Conservation (phyloP, 495 filamentous ascomycete genomes). For the Penicillium atrosanguineum region DNA sequence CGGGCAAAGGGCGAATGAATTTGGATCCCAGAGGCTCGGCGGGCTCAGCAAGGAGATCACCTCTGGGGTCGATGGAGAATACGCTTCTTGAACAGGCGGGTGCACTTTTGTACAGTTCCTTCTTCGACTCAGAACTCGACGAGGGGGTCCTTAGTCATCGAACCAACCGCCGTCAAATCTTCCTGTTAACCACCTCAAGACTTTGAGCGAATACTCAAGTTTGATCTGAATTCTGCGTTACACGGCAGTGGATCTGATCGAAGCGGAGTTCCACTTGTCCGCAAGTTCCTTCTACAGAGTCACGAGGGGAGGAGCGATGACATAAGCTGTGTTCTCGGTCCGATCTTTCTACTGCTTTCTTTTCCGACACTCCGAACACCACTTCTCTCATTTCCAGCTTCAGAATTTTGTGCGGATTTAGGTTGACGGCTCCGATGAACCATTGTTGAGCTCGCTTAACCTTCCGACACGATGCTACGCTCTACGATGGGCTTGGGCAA, state of each 20-base stretch:
- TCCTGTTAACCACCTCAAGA: conserved; percentile 2
- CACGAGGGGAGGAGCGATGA: conserved; percentile 11
- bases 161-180: conserved; percentile 14
- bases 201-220: neutral
- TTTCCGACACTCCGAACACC: neutral
- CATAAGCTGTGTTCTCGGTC: conserved; percentile 15
- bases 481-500: conserved; percentile 30
- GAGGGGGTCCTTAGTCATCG: conserved; percentile 30
- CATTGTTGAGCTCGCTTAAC: neutral
- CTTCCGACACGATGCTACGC: conserved; percentile 31
- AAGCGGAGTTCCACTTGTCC: conserved; percentile 6
- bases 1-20: conserved; percentile 4
- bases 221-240: neutral
- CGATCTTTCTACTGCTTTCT: conserved; percentile 2
- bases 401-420: neutral
- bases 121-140: conserved; percentile 32
- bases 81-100: conserved; percentile 8
- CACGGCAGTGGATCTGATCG: neutral
- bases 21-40: conserved; percentile 21
- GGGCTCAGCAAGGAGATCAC: conserved; percentile 15
- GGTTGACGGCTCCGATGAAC: neutral
- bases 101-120: conserved; percentile 15
- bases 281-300: conserved; percentile 5
- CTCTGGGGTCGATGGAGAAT: conserved; percentile 13
- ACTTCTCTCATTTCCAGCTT: neutral